Evolutionary conservation across 2,329 filamentous ascomycete genomes (phyloP).

Genomic region (Penicillium crustosum): DNA sequence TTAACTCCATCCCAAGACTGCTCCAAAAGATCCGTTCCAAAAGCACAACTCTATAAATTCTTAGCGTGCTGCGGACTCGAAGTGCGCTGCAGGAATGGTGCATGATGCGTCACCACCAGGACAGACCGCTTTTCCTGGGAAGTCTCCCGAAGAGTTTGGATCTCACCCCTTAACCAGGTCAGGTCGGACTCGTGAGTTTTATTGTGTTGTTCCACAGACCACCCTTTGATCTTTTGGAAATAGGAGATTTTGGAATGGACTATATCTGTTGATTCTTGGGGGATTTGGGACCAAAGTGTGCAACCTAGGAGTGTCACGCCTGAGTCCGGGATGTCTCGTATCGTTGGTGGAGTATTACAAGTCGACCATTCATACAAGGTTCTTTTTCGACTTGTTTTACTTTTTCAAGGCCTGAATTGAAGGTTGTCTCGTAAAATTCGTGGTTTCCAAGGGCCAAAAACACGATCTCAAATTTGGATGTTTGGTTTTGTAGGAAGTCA

Average conservation of each 20-base stretch:
- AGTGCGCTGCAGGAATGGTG: slow-evolving; percentile 52
- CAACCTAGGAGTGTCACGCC: slow-evolving; percentile 57
- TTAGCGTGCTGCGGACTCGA: slow-evolving; percentile 51
- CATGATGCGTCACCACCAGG: slow-evolving; percentile 59
- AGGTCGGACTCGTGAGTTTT: slow-evolving; percentile 49
- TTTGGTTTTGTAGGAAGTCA: slow-evolving; percentile 26
- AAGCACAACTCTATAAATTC: slow-evolving; percentile 52
- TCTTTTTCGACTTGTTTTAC: slow-evolving; percentile 32
- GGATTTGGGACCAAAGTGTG: slow-evolving; percentile 57
- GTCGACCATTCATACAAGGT: slow-evolving; percentile 23
- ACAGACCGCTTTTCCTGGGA: slow-evolving; percentile 25
- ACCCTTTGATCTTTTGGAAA: slow-evolving; percentile 54
- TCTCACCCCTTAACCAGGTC: slow-evolving; percentile 51
- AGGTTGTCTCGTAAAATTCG: slow-evolving; percentile 30
- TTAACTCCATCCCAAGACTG: slow-evolving; percentile 30
- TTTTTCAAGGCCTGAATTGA: slow-evolving; percentile 21
- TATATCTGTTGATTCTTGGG: slow-evolving; percentile 37
- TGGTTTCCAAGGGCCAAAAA: slow-evolving; percentile 32
- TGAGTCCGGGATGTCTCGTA: slow-evolving; percentile 29
- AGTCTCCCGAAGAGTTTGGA: slow-evolving; percentile 23
- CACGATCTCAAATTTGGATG: slow-evolving; percentile 19
- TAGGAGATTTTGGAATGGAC: slow-evolving; percentile 53
- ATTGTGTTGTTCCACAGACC: slow-evolving; percentile 55
- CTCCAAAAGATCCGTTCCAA: slow-evolving; percentile 53
- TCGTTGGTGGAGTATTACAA: slow-evolving; percentile 29